These are phyloP conservation scores for Rhododendron henanense DNA, from an alignment of 148 eudicot genomes.

Conservation along the genomic window DNA sequence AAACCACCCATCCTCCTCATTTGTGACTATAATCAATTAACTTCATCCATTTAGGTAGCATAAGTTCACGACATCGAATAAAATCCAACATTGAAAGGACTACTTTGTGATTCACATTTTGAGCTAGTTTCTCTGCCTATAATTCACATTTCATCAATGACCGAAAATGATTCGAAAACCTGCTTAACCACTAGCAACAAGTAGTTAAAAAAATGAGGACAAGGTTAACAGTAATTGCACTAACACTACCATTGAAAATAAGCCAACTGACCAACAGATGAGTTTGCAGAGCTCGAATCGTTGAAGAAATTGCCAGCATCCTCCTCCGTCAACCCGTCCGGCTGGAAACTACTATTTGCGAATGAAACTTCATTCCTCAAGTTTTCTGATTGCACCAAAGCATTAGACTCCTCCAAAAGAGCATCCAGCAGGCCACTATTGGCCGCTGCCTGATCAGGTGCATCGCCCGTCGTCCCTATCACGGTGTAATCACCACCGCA, in stretches of 20 bases:
- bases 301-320: neutral
- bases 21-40: too few species aligned
- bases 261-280: conserved; percentile 45
- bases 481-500: conserved; percentile 5
- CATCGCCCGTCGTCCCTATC: neutral
- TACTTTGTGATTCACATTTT: neutral
- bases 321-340: neutral
- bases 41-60: too few species aligned
- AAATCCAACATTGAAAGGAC: neutral
- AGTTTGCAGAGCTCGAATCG: conserved; percentile 40
- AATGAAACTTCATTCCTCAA: conserved; percentile 17
- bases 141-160: neutral
- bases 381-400: conserved; percentile 23
- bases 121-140: neutral
- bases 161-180: neutral
- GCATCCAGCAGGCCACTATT: conserved; percentile 82
- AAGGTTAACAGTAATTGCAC: neutral
- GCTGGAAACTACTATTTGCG: neutral
- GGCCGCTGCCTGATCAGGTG: conserved; percentile 9
- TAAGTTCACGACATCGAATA: too few species aligned
- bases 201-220: neutral
- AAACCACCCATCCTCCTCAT: too few species aligned
- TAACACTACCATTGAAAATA: neutral
- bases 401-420: conserved; percentile 59
- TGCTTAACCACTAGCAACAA: neutral